A percentile compares a stretch with the other conserved stretches of the same genome.
phyloP scores from a whole-genome alignment of 768 basidiomycete species.

The Lentinula edodes region DNA sequence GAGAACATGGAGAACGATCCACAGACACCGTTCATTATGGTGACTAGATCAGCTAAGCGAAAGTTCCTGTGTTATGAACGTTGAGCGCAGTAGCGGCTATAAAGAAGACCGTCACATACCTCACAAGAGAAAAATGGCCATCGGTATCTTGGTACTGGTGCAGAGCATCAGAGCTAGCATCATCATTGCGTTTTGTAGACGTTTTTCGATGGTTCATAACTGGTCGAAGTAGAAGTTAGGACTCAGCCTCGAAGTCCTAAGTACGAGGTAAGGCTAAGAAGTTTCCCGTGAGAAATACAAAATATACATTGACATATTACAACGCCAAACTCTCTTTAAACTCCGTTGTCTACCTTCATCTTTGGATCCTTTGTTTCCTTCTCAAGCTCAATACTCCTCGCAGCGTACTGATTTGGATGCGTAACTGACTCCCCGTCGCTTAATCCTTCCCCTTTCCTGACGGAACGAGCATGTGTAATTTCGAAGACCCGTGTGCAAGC shows the following conservation, averaged over 20 bases:
- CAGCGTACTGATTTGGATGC: slow-evolving; percentile 90
- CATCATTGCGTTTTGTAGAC: slow-evolving; percentile 20
- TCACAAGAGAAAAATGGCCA: slow-evolving; percentile 96
- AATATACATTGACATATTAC: neutral
- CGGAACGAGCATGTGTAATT: slow-evolving; percentile 71
- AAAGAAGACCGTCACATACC: slow-evolving; percentile 42
- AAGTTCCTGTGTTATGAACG: slow-evolving; percentile 68
- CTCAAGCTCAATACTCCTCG: slow-evolving; percentile 65
- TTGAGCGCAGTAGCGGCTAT: slow-evolving; percentile 12
- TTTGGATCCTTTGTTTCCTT: slow-evolving; percentile 30
- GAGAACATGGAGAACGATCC: slow-evolving; percentile 94
- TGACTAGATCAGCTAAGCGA: slow-evolving; percentile 94
- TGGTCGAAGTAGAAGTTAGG: neutral
- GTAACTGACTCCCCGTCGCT: slow-evolving; percentile 83
- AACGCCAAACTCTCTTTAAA: neutral
- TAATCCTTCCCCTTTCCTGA: slow-evolving; percentile 87
- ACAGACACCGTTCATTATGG: slow-evolving; percentile 98
- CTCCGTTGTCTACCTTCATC: neutral
- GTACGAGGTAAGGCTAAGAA: neutral
- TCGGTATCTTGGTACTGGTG: slow-evolving; percentile 85
- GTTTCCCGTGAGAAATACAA: neutral
- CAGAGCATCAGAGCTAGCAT: slow-evolving; percentile 39
- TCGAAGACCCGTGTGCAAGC: slow-evolving; percentile 98
- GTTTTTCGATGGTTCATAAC: slow-evolving; percentile 49
- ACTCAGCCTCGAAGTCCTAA: too few species aligned